These are phyloP conservation scores for Euphorbia pulcherrima DNA, from an alignment of 345 rosid species.

Conservation along the genomic window DNA sequence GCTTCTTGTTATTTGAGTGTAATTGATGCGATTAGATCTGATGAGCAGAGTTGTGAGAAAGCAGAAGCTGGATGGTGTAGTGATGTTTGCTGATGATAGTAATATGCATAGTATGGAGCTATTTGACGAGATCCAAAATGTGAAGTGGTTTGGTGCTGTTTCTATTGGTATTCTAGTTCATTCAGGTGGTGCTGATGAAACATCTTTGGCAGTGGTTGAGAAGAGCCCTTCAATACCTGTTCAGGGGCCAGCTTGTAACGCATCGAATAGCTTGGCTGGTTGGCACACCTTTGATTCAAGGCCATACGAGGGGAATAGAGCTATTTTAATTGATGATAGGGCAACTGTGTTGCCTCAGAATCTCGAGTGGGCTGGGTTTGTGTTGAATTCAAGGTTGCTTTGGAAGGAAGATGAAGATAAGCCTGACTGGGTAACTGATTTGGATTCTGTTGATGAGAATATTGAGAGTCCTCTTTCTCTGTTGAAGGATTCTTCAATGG, in stretches of 20 bases:
- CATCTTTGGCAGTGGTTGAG: constrained; percentile 24
- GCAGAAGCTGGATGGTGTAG: constrained; percentile 89
- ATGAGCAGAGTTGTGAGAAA: constrained; percentile 65
- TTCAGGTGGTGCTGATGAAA: constrained; percentile 50
- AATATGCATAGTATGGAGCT: constrained; percentile 97
- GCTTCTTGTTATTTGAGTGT: constrained; percentile 13
- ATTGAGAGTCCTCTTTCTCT: constrained; percentile 72
- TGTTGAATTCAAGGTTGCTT: constrained; percentile 77
- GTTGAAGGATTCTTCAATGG: constrained; percentile 61
- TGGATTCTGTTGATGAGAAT: constrained; percentile 44
- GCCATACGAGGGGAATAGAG: constrained; percentile 61
- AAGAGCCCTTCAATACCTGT: constrained; percentile 53
- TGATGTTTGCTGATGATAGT: constrained; percentile 93
- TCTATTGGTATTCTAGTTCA: constrained; percentile 78
- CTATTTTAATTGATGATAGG: constrained; percentile 67
- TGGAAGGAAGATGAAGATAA: constrained; percentile 69
- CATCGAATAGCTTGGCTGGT: constrained; percentile 57
- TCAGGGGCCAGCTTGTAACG: constrained; percentile 96
- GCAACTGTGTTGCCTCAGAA: constrained; percentile 79
- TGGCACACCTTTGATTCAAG: constrained; percentile 79
- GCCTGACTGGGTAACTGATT: constrained; percentile 80
- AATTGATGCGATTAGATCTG: constrained; percentile 13
- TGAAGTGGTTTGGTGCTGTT: constrained; percentile 84
- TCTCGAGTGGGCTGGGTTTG: constrained; percentile 97
- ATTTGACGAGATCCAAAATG: constrained; percentile 86